These are phyloP conservation scores for Chenopodium album DNA, from an alignment of 148 eudicot species.

Conservation along the genomic window DNA sequence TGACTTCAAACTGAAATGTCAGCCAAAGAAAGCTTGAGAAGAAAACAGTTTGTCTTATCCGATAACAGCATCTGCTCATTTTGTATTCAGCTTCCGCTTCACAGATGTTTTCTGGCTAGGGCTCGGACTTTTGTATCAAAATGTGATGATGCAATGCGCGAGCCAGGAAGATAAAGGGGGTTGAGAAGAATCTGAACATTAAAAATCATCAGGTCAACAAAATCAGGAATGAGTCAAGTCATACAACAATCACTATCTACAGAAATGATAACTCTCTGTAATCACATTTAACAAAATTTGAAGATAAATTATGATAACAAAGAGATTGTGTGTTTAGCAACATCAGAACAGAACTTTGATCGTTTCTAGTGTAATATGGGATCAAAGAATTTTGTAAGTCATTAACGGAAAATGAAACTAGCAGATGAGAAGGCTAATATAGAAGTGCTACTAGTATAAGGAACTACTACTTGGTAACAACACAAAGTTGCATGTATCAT, in stretches of 20 bases:
- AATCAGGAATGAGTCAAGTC: background rate
- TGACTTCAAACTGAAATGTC: background rate
- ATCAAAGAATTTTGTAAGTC: background rate
- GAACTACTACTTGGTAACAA: background rate
- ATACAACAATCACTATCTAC: background rate
- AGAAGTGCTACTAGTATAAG: background rate
- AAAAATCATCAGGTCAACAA: background rate
- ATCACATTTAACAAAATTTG: background rate
- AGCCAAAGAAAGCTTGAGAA: background rate
- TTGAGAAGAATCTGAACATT: constrained; percentile 77
- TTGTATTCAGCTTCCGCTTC: constrained; percentile 26
- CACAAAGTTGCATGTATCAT: background rate
- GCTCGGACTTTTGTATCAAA: constrained; percentile 98
- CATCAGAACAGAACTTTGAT: background rate
- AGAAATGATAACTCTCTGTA: background rate
- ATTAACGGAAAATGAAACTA: background rate
- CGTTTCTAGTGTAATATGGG: background rate
- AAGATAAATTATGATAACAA: background rate
- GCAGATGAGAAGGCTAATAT: background rate
- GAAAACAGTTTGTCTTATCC: background rate
- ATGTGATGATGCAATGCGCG: constrained; percentile 86
- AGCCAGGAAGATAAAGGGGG: constrained; percentile 89
- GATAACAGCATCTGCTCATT: background rate
- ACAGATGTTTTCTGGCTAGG: constrained; percentile 86
- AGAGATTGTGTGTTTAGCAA: background rate